Conservation (phyloP, 2,329 filamentous ascomycete genomes). For the Botrytis squamosa region DNA sequence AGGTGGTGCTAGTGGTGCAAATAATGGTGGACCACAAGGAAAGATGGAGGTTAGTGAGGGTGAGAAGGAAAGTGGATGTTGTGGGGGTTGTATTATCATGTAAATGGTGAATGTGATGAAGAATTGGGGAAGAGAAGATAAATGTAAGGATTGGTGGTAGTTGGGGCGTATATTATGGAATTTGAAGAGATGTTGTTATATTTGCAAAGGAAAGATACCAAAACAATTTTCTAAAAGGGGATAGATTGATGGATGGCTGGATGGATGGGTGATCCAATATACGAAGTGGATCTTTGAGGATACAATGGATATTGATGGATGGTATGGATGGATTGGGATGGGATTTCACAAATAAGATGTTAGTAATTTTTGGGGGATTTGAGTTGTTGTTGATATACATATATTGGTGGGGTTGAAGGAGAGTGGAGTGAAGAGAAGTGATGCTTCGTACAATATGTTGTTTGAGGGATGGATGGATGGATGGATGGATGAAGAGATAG, state of each 20-base stretch:
- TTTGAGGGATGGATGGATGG: background rate
- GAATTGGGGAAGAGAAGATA: background rate
- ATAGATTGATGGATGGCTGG: slow-evolving; percentile 1
- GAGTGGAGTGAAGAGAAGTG: background rate
- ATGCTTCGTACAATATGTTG: background rate
- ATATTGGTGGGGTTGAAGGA: background rate
- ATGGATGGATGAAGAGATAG: too few species aligned
- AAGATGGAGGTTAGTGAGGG: slow-evolving; percentile 79
- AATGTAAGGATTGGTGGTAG: slow-evolving; percentile 1
- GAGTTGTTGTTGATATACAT: background rate
- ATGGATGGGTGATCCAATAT: background rate
- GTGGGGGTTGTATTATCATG: slow-evolving; percentile 75
- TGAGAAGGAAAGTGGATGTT: slow-evolving; percentile 69
- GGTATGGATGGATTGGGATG: slow-evolving; percentile 10
- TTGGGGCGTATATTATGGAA: slow-evolving; percentile 17
- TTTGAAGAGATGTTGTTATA: slow-evolving; percentile 2
- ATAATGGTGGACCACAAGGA: slow-evolving; percentile 54
- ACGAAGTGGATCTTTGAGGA: slow-evolving; percentile 10
- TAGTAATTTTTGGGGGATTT: slow-evolving; percentile 10
- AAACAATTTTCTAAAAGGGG: slow-evolving; percentile 4
- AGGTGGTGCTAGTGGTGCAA: slow-evolving; percentile 61
- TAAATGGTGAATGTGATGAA: slow-evolving; percentile 46
- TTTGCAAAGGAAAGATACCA: slow-evolving; percentile 21
- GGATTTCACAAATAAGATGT: slow-evolving; percentile 16
- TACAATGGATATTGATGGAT: slow-evolving; percentile 13